phyloP scores from a whole-genome alignment of 2,329 filamentous ascomycete genomes.

The Penicillium sp. region DNA sequence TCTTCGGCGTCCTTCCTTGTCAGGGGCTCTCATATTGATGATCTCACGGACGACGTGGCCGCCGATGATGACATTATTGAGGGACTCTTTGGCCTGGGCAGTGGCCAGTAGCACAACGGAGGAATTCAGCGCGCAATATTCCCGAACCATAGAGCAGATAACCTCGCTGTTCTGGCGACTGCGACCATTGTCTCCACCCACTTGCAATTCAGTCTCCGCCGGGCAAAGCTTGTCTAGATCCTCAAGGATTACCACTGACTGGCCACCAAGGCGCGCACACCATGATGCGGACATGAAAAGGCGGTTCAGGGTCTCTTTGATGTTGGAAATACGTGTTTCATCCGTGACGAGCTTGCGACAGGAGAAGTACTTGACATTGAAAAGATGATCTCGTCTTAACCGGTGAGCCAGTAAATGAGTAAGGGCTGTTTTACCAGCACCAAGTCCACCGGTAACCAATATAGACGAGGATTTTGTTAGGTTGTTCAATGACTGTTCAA shows the following conservation, averaged over 20 bases:
- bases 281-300: conserved; percentile 84
- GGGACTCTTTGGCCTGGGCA: conserved; percentile 80
- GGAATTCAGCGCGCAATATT: conserved; percentile 71
- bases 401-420: conserved; percentile 65
- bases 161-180: conserved; percentile 88
- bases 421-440: conserved; percentile 79
- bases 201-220: conserved; percentile 85
- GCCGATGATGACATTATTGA: conserved; percentile 83
- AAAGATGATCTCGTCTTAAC: conserved; percentile 63
- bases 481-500: conserved; percentile 64
- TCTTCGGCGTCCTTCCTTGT: conserved; percentile 77
- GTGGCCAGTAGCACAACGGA: conserved; percentile 82
- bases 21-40: conserved; percentile 75
- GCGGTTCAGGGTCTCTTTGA: conserved; percentile 78
- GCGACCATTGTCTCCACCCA: conserved; percentile 83
- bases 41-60: conserved; percentile 91
- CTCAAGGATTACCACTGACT: conserved; percentile 75
- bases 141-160: conserved; percentile 68
- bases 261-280: conserved; percentile 79
- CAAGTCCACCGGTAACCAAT: conserved; percentile 76
- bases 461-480: conserved; percentile 81
- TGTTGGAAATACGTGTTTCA: conserved; percentile 76
- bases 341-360: conserved; percentile 83
- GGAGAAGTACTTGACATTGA: conserved; percentile 74
- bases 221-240: conserved; percentile 90